These are phyloP conservation scores for Aspergillus hiratsukae DNA, from an alignment of 2,329 filamentous ascomycete genomes.

Conservation along the genomic window DNA sequence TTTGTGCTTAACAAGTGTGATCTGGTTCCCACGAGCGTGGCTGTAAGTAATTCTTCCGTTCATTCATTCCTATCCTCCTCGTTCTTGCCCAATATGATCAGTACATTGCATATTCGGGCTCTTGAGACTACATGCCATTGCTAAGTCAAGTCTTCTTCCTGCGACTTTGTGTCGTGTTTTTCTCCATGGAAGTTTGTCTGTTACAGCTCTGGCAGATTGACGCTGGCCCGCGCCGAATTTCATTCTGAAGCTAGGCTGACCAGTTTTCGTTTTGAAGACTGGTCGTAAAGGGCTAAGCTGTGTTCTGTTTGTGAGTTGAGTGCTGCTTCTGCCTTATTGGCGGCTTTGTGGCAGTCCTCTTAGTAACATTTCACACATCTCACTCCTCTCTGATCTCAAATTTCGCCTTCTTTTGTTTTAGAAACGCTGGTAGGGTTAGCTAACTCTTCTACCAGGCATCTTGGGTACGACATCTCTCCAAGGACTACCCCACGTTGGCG, in stretches of 20 bases:
- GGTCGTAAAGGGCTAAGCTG: constrained; percentile 68
- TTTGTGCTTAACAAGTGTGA: constrained; percentile 91
- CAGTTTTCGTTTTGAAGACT: constrained; percentile 82
- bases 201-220: constrained; percentile 99
- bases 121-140: constrained; percentile 45
- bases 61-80: constrained; percentile 4
- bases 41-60: constrained; percentile 64
- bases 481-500: constrained; percentile 87
- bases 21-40: constrained; percentile 83
- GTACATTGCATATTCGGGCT: constrained; percentile 21
- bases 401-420: constrained; percentile 36
- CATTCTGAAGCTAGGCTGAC: constrained; percentile 65
- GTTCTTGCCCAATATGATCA: constrained; percentile 1
- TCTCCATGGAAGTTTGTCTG: constrained; percentile 77
- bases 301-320: constrained; percentile 98
- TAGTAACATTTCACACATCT: constrained; percentile 97
- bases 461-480: constrained; percentile 85
- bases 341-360: constrained; percentile 75
- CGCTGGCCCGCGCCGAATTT: constrained; percentile 63
- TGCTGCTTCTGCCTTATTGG: constrained; percentile 62
- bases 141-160: constrained; percentile 86
- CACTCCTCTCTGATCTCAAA: constrained; percentile 20
- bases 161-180: constrained; percentile 51
- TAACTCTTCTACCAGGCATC: constrained; percentile 61
- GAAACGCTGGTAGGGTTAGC: constrained; percentile 21